Conservation (phyloP, 2,329 filamentous ascomycete genomes). For the Trichoderma sp. region DNA sequence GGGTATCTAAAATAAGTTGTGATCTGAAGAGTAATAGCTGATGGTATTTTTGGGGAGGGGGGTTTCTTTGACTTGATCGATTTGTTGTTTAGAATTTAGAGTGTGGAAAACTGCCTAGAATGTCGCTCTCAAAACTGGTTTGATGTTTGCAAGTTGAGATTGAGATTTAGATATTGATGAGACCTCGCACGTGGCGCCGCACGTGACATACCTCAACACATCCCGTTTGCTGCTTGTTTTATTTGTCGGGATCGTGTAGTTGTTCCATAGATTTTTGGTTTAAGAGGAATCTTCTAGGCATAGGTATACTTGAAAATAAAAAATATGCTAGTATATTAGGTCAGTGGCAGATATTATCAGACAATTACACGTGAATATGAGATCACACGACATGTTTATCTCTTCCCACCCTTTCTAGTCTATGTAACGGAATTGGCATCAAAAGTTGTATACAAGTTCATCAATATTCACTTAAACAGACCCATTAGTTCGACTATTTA, state of each 20-base stretch:
- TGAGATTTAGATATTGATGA: not conserved
- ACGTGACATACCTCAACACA: not conserved
- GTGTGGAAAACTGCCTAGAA: not conserved
- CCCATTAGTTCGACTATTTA: too few species aligned
- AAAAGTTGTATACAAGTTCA: too few species aligned
- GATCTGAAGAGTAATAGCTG: not conserved
- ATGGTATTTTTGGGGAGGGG: not conserved
- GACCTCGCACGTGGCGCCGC: not conserved
- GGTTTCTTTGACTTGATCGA: not conserved
- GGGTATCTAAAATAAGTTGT: not conserved
- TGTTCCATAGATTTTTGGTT: not conserved
- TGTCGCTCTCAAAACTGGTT: not conserved
- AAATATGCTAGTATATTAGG: too few species aligned
- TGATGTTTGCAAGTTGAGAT: not conserved
- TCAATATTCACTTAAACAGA: too few species aligned
- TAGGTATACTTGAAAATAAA: not conserved
- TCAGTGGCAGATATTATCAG: fast-evolving
- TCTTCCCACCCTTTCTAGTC: too few species aligned
- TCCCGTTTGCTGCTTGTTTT: not conserved
- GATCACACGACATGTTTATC: too few species aligned
- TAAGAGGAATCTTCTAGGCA: too few species aligned
- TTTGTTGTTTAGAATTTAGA: not conserved
- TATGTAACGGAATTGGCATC: not conserved
- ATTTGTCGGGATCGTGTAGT: not conserved
- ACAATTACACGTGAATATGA: too few species aligned